Percentiles rank a stretch among this genome's conserved stretches.
phyloP scores from a whole-genome alignment of 169 alveolate genomes.

The Plasmodium blacklocki region DNA sequence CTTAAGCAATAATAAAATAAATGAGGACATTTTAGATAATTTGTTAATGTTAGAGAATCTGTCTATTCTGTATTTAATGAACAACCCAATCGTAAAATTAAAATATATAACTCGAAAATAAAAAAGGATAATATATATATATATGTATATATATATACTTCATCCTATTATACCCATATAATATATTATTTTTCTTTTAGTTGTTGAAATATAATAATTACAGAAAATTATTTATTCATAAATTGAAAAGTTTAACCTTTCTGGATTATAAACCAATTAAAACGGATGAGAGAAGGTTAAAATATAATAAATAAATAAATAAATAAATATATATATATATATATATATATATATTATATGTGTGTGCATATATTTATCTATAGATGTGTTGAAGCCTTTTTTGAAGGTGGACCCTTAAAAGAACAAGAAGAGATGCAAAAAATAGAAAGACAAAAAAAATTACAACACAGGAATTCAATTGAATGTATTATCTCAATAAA shows the following conservation, averaged over 20 bases:
- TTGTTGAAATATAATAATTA: conserved; percentile 41
- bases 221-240: conserved; percentile 55
- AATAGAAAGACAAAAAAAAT: conserved; percentile 42
- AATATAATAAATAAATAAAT: background rate
- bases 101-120: background rate
- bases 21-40: conserved; percentile 55
- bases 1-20: conserved; percentile 41
- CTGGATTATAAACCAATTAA: conserved; percentile 61
- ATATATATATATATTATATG: conserved; percentile 5
- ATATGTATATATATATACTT: background rate
- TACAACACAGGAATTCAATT: conserved; percentile 32
- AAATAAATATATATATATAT: background rate
- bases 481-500: conserved; percentile 36
- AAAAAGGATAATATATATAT: background rate
- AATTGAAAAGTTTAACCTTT: conserved; percentile 38
- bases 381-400: conserved; percentile 75
- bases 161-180: background rate
- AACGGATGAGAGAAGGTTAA: conserved; percentile 66
- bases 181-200: conserved; percentile 23
- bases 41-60: conserved; percentile 7
- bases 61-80: conserved; percentile 47
- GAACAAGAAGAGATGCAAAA: conserved; percentile 60
- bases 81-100: conserved; percentile 59
- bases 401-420: conserved; percentile 26
- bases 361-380: no score